A percentile compares a stretch with the other conserved stretches of the same genome.
Conservation (phyloP, 2,329 filamentous ascomycete genomes). For the Eutypa lata region DNA sequence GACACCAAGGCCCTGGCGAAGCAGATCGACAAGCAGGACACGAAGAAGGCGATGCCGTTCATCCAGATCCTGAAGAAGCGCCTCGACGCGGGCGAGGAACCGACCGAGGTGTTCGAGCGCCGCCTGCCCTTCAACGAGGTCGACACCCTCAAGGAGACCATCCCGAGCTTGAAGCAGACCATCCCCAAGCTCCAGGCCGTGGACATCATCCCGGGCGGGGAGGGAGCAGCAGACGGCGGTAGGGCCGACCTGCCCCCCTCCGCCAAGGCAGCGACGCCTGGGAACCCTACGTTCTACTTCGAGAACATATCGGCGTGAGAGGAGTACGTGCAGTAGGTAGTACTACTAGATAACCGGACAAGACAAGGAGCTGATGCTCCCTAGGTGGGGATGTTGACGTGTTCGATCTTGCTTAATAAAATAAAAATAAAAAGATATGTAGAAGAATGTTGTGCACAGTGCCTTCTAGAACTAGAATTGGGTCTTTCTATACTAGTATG, state of each 20-base stretch:
- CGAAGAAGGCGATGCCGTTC: constrained; percentile 99
- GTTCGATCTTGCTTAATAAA: too few relatives aligned
- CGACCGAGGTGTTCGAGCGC: constrained; percentile 71
- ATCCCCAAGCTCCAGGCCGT: constrained; percentile 65
- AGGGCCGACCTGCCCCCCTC: constrained; percentile 49
- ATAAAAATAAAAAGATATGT: too few relatives aligned
- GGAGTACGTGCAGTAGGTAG: background rate
- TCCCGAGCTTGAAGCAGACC: constrained; percentile 73
- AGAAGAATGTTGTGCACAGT: too few relatives aligned
- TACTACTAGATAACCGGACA: background rate
- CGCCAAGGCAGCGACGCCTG: constrained; percentile 77
- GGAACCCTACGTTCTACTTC: constrained; percentile 78
- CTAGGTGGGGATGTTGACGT: background rate
- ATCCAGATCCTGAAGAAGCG: constrained; percentile 84
- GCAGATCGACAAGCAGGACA: constrained; percentile 70
- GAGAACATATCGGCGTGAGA: constrained; percentile 64
- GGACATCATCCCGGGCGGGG: constrained; percentile 60
- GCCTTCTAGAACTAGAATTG: too few relatives aligned
- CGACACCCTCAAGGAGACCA: constrained; percentile 72
- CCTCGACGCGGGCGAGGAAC: constrained; percentile 66
- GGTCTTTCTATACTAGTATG: too few relatives aligned
- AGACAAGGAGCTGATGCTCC: background rate
- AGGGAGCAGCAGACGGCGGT: constrained; percentile 52
- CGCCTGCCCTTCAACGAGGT: constrained; percentile 87
- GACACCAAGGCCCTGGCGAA: constrained; percentile 59